Percentiles rank a stretch among this genome's conserved stretches.
These are phyloP conservation scores for Zelonia costaricensis DNA, from an alignment of 208 protist species.

Conservation along the genomic window DNA sequence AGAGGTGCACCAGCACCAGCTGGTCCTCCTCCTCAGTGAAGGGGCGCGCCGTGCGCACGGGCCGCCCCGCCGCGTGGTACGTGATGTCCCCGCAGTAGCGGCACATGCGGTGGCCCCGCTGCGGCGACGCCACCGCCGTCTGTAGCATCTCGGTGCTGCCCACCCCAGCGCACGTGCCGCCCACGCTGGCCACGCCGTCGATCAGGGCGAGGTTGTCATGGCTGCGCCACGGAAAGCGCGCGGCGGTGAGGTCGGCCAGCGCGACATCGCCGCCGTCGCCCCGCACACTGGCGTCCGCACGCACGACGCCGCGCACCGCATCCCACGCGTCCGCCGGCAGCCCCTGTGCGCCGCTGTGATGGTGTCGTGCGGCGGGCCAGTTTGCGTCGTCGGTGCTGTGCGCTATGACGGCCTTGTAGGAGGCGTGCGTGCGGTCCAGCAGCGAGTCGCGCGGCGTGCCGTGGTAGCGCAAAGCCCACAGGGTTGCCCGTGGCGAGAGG, in stretches of 20 bases:
- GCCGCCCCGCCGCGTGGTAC: conserved; percentile 51
- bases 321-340: conserved; percentile 26
- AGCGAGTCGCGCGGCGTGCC: conserved; percentile 33
- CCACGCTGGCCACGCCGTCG: conserved; percentile 72
- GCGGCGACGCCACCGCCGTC: not conserved
- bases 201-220: conserved; percentile 81
- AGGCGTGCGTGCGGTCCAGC: conserved; percentile 51
- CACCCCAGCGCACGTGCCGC: conserved; percentile 66
- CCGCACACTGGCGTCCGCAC: conserved; percentile 8
- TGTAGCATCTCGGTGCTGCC: conserved; percentile 51
- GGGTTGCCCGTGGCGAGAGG: conserved; percentile 44
- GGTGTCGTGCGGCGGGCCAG: conserved; percentile 31
- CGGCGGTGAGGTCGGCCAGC: conserved; percentile 36
- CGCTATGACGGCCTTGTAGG: conserved; percentile 48
- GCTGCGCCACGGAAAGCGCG: conserved; percentile 53
- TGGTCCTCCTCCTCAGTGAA: conserved; percentile 73
- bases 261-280: conserved; percentile 19
- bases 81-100: conserved; percentile 60
- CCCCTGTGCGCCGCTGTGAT: too few relatives aligned
- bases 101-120: conserved; percentile 26
- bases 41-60: conserved; percentile 34
- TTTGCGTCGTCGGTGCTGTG: conserved; percentile 46
- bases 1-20: conserved; percentile 66
- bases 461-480: conserved; percentile 63
- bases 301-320: conserved; percentile 13